Evolutionary conservation across 129 eudicot genomes (phyloP).

Genomic region (Ambrosia artemisiifolia): DNA sequence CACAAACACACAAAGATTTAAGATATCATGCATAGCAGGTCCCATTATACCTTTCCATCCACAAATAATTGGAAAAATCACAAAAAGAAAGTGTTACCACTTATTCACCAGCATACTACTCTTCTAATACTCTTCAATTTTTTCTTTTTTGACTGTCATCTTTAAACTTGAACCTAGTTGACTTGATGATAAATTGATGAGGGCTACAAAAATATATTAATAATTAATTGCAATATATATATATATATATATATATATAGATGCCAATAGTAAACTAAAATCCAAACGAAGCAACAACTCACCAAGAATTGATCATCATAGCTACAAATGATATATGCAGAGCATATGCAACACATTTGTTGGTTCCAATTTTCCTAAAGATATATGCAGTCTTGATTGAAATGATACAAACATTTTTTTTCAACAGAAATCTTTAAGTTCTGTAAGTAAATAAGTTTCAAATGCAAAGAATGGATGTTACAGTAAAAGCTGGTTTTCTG

Average conservation of each 20-base stretch:
- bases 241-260: no score
- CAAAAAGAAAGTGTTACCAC: no score
- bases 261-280: neutral
- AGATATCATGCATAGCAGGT: neutral
- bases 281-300: slow-evolving; percentile 25
- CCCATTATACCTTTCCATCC: slow-evolving; percentile 69
- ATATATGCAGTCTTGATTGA: neutral
- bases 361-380: neutral
- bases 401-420: neutral
- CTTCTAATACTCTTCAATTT: no score
- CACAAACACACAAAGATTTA: neutral
- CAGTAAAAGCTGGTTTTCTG: neutral
- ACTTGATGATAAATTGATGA: no score
- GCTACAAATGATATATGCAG: slow-evolving; percentile 51
- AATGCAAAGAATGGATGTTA: no score
- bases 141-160: no score
- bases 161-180: no score
- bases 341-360: neutral
- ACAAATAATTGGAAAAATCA: slow-evolving; percentile 15
- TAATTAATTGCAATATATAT: no score
- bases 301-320: slow-evolving; percentile 67
- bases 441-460: neutral
- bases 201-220: no score
- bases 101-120: no score
- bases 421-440: neutral